phyloP scores from a whole-genome alignment of 768 basidiomycete genomes.

The Lactifluus piperatus region DNA sequence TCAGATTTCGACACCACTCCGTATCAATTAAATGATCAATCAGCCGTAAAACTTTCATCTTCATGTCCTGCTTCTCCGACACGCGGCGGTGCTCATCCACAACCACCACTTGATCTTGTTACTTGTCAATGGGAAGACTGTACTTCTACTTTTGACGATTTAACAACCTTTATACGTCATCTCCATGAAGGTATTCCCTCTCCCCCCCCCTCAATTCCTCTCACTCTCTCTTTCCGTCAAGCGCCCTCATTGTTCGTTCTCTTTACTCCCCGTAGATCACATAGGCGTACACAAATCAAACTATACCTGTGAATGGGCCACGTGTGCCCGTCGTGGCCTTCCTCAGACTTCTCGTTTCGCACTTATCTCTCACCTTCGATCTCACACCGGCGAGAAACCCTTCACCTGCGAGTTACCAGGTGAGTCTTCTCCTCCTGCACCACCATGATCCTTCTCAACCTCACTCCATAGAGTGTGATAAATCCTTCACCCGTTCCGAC shows the following conservation, averaged over 20 bases:
- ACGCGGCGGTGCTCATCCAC: slow-evolving; percentile 19
- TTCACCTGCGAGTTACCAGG: slow-evolving; percentile 78
- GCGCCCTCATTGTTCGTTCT: slow-evolving; percentile 11
- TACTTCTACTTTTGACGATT: slow-evolving; percentile 58
- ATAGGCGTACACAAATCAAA: slow-evolving; percentile 77
- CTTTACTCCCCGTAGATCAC: slow-evolving; percentile 44
- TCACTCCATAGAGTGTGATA: slow-evolving; percentile 71
- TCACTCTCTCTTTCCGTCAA: not conserved
- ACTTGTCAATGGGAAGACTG: slow-evolving; percentile 85
- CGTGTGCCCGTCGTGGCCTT: slow-evolving; percentile 70
- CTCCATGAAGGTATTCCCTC: slow-evolving; percentile 66
- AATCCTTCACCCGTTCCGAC: slow-evolving; percentile 91
- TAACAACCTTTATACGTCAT: slow-evolving; percentile 72
- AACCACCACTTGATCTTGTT: slow-evolving; percentile 30
- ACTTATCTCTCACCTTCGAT: slow-evolving; percentile 82
- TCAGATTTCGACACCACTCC: slow-evolving; percentile 21
- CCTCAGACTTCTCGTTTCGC: slow-evolving; percentile 86
- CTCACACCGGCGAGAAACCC: slow-evolving; percentile 92
- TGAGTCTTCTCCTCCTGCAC: slow-evolving; percentile 31
- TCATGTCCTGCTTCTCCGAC: slow-evolving; percentile 33
- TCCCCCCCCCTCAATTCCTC: not conserved
- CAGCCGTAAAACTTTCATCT: slow-evolving; percentile 25
- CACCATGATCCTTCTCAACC: no score
- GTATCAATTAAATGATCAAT: slow-evolving; percentile 17
- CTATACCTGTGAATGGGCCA: slow-evolving; percentile 86